A percentile compares a stretch with the other conserved stretches of the same genome.
Conservation (phyloP, 129 eudicot species). For the Flaveria bidentis region DNA sequence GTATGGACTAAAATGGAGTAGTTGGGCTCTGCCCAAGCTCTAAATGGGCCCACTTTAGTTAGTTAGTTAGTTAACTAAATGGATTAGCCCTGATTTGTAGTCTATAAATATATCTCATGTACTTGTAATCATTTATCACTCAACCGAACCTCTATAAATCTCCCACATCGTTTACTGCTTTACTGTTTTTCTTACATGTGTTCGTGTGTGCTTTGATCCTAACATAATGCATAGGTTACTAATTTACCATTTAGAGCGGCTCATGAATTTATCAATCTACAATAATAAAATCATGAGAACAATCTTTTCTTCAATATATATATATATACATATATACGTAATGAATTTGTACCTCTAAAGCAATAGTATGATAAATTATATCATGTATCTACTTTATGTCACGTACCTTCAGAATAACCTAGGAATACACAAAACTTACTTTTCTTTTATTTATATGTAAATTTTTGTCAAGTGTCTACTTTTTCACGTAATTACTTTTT, state of each 20-base stretch:
- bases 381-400: neutral
- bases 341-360: neutral
- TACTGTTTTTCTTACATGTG: no score
- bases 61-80: no score
- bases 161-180: no score
- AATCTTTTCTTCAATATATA: neutral
- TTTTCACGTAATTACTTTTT: neutral
- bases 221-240: conserved; percentile 2
- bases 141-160: no score
- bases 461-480: neutral
- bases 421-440: neutral
- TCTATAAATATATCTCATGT: no score
- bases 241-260: conserved; percentile 1
- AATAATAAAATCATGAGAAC: neutral
- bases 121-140: no score
- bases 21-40: no score
- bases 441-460: neutral
- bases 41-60: no score
- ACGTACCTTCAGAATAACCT: neutral
- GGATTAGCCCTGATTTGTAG: no score
- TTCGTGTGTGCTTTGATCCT: no score
- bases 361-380: neutral
- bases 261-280: neutral
- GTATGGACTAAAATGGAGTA: no score
- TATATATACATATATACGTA: neutral